Base-by-base conservation (phyloP, 2,329 filamentous ascomycete species). In the Aspergillus tamarii region DNA sequence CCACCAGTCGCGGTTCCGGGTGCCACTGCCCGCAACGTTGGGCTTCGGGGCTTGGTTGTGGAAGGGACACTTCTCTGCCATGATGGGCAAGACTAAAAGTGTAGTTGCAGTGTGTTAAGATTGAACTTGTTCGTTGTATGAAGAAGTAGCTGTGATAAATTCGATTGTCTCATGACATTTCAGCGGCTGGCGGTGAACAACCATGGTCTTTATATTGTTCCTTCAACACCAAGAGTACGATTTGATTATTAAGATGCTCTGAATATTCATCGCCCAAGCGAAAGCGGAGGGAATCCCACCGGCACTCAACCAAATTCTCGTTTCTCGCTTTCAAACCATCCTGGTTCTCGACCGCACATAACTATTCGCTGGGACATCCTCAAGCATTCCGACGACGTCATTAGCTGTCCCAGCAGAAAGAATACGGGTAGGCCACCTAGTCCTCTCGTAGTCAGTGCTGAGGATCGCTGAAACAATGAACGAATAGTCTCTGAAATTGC, bases 1-100 rank as follows among this genome's bases (percentile, higher is more conserved):
- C 91, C 91, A 93, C 88, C 90, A 92, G 82, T 93, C 89, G 60
- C 71, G 73, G 82, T 89, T 92, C 65, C 82, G 81, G 70, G 89
- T 91, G 72, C 91, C 91, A 70, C 86, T 86, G 69, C 89, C 89
- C 62, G 70, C 78, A 53, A 79, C 68, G 64, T 80, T 80, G 76
- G 73, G 69, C 11, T 57, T 58, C n/a, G 58, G 59, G 55, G 11
- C 28, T 12, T 58, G 46, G 45, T 67, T 67, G 50, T 71, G 68
- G 60, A 74, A 69, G n/a, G 73, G 73, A 63, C 73, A 75, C 54
- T 69, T 55, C 66, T 70, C 68, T 66, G 65, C 62, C 72, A 74
- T 75, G 57, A 43, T 60, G 56, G 46, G 21, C 14, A 23, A 21
- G 6, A 23, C n/a, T 45, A 8, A 4, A 43, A 14, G 8, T 4